Percentiles rank a stretch among this genome's conserved stretches.
Conservation (phyloP, 441 rosid genomes). For the Pelargonium fulgidum region DNA sequence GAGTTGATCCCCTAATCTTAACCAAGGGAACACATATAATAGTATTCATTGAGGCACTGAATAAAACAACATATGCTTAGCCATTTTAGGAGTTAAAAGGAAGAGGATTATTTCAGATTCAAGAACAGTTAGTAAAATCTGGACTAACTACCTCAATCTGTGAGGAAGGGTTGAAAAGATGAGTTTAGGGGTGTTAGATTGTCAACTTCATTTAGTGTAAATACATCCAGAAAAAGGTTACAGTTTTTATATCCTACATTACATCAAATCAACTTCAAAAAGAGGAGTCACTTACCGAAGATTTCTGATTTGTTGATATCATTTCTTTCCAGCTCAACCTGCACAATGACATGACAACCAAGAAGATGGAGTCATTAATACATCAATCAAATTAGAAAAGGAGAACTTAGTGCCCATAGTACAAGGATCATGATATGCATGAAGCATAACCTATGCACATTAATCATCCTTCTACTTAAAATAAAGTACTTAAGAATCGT, state of each 20-base stretch:
- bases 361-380: not conserved
- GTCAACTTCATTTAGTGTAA: not conserved
- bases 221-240: not conserved
- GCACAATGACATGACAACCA: constrained; percentile 17
- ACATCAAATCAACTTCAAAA: too few relatives aligned
- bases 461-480: too few relatives aligned
- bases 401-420: not conserved
- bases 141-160: not conserved
- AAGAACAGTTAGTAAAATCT: not conserved
- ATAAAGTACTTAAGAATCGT: too few relatives aligned
- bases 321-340: constrained; percentile 42
- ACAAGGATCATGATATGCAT: not conserved
- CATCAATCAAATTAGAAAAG: constrained; percentile 6
- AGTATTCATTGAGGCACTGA: not conserved
- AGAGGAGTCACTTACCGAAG: constrained; percentile 30
- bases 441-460: too few relatives aligned
- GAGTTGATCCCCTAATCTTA: too few relatives aligned
- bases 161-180: too few relatives aligned
- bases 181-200: not conserved
- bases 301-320: constrained; percentile 31
- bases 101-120: not conserved
- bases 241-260: too few relatives aligned
- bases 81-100: too few relatives aligned
- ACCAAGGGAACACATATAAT: not conserved
- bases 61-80: not conserved